Evolutionary conservation across 1,139 yeast species (phyloP).

Genomic region (Yueomyces sp.): DNA sequence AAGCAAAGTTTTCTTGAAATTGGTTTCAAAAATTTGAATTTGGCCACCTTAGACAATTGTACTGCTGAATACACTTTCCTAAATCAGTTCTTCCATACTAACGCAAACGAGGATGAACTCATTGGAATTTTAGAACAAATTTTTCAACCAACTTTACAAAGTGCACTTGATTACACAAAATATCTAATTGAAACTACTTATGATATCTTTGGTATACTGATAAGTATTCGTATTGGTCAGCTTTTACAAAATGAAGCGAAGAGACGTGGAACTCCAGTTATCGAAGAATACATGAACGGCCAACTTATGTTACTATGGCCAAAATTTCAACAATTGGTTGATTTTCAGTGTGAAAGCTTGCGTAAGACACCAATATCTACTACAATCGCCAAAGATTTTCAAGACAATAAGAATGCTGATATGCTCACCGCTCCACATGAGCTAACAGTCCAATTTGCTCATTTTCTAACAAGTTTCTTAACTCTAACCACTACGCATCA

Average conservation of each 20-base stretch:
- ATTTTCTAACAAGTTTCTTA: slow-evolving; percentile 59
- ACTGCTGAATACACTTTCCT: slow-evolving; percentile 68
- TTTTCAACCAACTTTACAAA: slow-evolving; percentile 40
- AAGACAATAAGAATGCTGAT: slow-evolving; percentile 20
- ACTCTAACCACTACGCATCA: slow-evolving; percentile 34
- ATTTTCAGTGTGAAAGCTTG: slow-evolving; percentile 62
- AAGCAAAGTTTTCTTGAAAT: slow-evolving; percentile 58
- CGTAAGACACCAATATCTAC: slow-evolving; percentile 28
- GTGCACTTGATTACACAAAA: slow-evolving; percentile 40
- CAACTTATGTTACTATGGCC: slow-evolving; percentile 73
- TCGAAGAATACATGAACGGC: slow-evolving; percentile 62
- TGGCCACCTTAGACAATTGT: slow-evolving; percentile 66
- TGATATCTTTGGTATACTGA: slow-evolving; percentile 68
- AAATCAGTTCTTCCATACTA: slow-evolving; percentile 51
- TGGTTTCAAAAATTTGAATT: slow-evolving; percentile 59
- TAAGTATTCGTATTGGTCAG: slow-evolving; percentile 67
- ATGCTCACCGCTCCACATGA: slow-evolving; percentile 40
- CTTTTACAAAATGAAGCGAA: slow-evolving; percentile 50
- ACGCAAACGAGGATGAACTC: slow-evolving; percentile 29
- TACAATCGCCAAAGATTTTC: slow-evolving; percentile 15
- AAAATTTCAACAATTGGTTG: slow-evolving; percentile 63
- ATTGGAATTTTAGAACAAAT: slow-evolving; percentile 34
- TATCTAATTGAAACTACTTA: slow-evolving; percentile 37
- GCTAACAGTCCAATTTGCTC: slow-evolving; percentile 72
- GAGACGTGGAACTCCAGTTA: slow-evolving; percentile 51